Percentiles rank a stretch among this genome's conserved stretches.
Evolutionary conservation across 306 rosid species (phyloP).

Genomic region (Dryas alaskensis): DNA sequence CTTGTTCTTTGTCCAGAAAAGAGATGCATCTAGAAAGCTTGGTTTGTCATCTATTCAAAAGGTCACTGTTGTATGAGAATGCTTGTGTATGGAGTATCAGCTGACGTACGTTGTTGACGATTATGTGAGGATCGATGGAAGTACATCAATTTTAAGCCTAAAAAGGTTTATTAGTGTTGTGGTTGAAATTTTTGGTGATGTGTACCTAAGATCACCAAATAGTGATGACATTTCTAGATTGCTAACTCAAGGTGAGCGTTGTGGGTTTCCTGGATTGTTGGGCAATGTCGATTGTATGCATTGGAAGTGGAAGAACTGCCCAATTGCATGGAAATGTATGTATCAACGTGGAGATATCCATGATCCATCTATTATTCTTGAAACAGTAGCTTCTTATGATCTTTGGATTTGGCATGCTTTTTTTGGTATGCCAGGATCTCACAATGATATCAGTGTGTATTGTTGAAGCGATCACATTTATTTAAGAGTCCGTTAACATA

Average conservation of each 20-base stretch:
- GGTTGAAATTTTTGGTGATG: slow-evolving; percentile 1
- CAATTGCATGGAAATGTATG: not conserved
- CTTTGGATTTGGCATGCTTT: not conserved
- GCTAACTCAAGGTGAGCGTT: not conserved
- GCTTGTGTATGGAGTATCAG: not conserved
- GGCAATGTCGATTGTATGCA: slow-evolving; percentile 7
- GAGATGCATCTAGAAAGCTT: not conserved
- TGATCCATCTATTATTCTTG: not conserved
- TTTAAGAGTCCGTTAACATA: too few relatives aligned
- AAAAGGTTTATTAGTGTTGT: not conserved
- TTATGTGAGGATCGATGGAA: not conserved
- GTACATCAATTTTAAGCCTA: not conserved
- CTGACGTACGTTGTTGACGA: not conserved
- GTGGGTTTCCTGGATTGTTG: not conserved
- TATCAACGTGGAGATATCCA: not conserved
- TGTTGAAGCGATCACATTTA: not conserved
- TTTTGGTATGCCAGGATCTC: not conserved
- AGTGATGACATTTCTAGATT: not conserved
- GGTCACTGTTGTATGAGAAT: not conserved
- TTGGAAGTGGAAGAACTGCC: slow-evolving; percentile 7
- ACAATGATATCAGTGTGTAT: slow-evolving; percentile 4
- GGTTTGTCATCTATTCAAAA: not conserved
- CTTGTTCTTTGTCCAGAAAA: not conserved
- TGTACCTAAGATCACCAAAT: not conserved
- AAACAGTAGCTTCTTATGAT: not conserved